phyloP scores from a whole-genome alignment of 1,139 yeast species.

The Candida sanyaensis region DNA sequence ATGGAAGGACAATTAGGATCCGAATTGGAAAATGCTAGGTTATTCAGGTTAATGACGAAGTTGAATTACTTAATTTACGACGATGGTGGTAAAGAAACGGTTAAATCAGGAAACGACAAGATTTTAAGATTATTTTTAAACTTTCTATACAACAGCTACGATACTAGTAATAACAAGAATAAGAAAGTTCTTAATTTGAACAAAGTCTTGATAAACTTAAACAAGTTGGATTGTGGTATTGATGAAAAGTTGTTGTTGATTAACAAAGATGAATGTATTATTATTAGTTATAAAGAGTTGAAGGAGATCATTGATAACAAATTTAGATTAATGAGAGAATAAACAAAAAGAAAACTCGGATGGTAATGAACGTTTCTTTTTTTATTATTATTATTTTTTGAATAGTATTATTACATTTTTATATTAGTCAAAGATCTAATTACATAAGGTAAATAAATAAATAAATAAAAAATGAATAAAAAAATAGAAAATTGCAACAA shows the following conservation, averaged over 20 bases:
- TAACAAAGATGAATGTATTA: slow-evolving; percentile 80
- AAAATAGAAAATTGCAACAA: background rate
- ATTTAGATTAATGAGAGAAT: slow-evolving; percentile 55
- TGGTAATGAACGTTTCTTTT: background rate
- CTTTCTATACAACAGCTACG: slow-evolving; percentile 81
- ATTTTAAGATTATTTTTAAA: slow-evolving; percentile 80
- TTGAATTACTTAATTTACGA: slow-evolving; percentile 73
- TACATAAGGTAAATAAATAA: background rate
- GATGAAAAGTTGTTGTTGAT: slow-evolving; percentile 81
- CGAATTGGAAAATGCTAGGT: slow-evolving; percentile 86
- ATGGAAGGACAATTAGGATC: slow-evolving; percentile 65
- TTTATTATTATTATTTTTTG: slow-evolving; percentile 1
- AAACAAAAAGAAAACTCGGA: background rate
- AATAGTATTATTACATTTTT: background rate
- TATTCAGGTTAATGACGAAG: slow-evolving; percentile 80
- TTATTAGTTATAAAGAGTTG: slow-evolving; percentile 78
- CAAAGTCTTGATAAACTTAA: slow-evolving; percentile 74
- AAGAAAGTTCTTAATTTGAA: slow-evolving; percentile 78
- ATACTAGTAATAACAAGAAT: slow-evolving; percentile 61
- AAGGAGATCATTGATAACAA: slow-evolving; percentile 73
- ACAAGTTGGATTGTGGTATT: slow-evolving; percentile 90
- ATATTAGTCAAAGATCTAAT: background rate
- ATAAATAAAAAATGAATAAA: background rate
- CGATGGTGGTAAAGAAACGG: slow-evolving; percentile 59
- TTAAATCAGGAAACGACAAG: slow-evolving; percentile 75